Conservation (phyloP, 495 filamentous ascomycete species). For the Tetracladium setigerum region DNA sequence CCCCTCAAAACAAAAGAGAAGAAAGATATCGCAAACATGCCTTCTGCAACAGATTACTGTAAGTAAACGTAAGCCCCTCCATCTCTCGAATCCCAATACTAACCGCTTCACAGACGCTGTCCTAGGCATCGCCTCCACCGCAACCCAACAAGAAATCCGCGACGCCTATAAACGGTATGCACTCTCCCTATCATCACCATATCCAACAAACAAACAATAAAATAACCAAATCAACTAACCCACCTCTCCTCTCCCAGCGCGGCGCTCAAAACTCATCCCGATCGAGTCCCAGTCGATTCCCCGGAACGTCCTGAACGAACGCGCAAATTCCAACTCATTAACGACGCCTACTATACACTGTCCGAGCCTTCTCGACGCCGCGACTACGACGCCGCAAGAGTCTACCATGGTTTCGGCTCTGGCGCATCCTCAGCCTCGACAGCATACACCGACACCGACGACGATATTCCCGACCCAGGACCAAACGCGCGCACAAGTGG, state of each 20-base stretch:
- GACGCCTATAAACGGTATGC: slow-evolving; percentile 85
- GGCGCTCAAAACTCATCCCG: slow-evolving; percentile 89
- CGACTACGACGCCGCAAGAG: slow-evolving; percentile 70
- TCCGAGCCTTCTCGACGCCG: slow-evolving; percentile 71
- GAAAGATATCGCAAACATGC: no score
- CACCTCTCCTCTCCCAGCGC: slow-evolving; percentile 50
- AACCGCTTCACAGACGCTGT: slow-evolving; percentile 44
- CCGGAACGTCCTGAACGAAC: slow-evolving; percentile 79
- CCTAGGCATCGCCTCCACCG: slow-evolving; percentile 66
- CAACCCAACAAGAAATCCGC: slow-evolving; percentile 77
- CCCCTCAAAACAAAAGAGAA: no score
- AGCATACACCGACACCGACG: slow-evolving; percentile 44
- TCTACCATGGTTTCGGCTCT: slow-evolving; percentile 32
- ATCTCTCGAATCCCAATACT: not conserved
- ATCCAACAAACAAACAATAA: not conserved
- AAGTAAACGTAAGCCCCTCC: no score
- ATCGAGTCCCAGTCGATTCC: slow-evolving; percentile 78
- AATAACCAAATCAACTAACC: not conserved
- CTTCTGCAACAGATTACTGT: no score
- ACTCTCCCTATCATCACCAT: not conserved
- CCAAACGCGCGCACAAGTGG: slow-evolving; percentile 29
- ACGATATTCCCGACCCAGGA: slow-evolving; percentile 42
- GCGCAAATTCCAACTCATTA: slow-evolving; percentile 88
- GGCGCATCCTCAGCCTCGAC: slow-evolving; percentile 30
- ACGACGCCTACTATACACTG: slow-evolving; percentile 96